A percentile compares a stretch with the other conserved stretches of the same genome.
Conservation (phyloP, 2,329 filamentous ascomycete species). For the Colletotrichum sp. region DNA sequence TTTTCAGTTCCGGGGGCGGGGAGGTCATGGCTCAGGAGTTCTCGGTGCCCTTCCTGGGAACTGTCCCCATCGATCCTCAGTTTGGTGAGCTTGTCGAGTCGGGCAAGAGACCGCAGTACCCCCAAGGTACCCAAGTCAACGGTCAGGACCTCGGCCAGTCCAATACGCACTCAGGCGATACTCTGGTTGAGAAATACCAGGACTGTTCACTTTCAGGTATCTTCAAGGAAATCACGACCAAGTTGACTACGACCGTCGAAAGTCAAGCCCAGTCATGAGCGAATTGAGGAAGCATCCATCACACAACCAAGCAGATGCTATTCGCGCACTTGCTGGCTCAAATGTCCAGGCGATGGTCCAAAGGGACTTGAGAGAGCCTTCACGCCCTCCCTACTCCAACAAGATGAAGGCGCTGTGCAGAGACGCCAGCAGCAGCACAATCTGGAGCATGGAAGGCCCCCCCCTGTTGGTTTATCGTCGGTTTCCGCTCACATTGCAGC, state of each 20-base stretch:
- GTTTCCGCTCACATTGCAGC: not conserved
- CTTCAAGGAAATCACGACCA: constrained; percentile 68
- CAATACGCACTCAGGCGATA: constrained; percentile 24
- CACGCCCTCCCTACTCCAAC: not conserved
- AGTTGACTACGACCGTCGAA: constrained; percentile 31
- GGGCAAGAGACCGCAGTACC: constrained; percentile 67
- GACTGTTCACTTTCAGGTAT: constrained; percentile 73
- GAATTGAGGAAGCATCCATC: not conserved
- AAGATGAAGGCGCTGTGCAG: not conserved
- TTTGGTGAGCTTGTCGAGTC: constrained; percentile 90
- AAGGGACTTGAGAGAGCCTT: not conserved
- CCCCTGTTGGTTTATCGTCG: too few relatives aligned
- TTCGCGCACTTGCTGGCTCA: not conserved
- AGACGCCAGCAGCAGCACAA: not conserved
- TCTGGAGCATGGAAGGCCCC: too few relatives aligned
- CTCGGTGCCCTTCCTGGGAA: constrained; percentile 81
- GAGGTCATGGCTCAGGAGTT: constrained; percentile 89
- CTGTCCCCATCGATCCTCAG: constrained; percentile 89
- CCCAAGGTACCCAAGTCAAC: constrained; percentile 67
- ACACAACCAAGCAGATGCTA: not conserved
- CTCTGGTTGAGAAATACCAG: constrained; percentile 74
- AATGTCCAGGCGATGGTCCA: not conserved
- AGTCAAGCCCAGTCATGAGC: constrained; percentile 4
- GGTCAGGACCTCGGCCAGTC: constrained; percentile 55
- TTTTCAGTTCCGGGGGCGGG: constrained; percentile 92